A percentile compares a stretch with the other conserved stretches of the same genome.
Conservation (phyloP, 2,329 filamentous ascomycete genomes). For the Macroventuria anomochaeta region DNA sequence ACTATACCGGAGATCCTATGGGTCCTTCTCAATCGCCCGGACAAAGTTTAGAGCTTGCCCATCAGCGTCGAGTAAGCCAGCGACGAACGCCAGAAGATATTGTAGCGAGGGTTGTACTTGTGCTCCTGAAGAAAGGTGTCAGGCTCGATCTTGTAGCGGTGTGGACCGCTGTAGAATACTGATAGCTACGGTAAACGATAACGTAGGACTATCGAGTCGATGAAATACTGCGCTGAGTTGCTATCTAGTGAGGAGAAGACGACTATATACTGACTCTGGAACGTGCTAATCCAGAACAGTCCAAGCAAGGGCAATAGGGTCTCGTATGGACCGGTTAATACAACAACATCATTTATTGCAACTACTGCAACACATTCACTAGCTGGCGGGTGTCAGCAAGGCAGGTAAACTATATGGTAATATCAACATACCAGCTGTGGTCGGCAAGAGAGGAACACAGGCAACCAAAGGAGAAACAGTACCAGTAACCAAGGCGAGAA, state of each 20-base stretch:
- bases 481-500: background rate
- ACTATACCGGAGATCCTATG: background rate
- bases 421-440: background rate
- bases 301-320: too few relatives aligned
- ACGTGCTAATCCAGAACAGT: too few relatives aligned
- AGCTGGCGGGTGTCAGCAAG: background rate
- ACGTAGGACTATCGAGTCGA: background rate
- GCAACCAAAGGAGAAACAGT: background rate
- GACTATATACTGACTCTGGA: too few relatives aligned
- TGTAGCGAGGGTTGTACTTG: background rate
- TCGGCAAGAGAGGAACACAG: background rate
- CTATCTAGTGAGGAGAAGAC: too few relatives aligned
- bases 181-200: too few relatives aligned
- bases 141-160: background rate
- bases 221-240: background rate
- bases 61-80: background rate
- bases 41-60: background rate
- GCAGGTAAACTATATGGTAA: background rate
- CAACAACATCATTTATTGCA: background rate
- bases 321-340: too few relatives aligned
- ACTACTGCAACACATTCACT: background rate
- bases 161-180: too few relatives aligned
- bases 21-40: background rate
- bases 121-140: background rate
- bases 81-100: background rate